Conservation (phyloP, 108 stramenopile species). For the Cyclotella choctawhatcheeana region DNA sequence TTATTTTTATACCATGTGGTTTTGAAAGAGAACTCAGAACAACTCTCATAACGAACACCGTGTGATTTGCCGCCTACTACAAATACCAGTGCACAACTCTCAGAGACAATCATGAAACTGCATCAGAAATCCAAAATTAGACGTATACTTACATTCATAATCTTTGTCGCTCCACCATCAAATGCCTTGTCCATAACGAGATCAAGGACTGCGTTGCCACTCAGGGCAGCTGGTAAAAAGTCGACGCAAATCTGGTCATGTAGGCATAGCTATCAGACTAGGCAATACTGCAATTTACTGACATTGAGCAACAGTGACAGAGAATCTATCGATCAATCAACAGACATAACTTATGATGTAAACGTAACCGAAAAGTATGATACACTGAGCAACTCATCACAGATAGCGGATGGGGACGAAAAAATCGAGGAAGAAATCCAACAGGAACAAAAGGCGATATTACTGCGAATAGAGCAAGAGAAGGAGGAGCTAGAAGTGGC, state of each 20-base stretch:
- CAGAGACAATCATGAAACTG: neutral
- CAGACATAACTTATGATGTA: neutral
- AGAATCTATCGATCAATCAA: neutral
- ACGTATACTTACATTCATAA: neutral
- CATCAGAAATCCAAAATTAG: neutral
- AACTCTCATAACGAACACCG: too few relatives aligned
- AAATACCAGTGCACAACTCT: too few relatives aligned
- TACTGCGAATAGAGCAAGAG: conserved; percentile 37
- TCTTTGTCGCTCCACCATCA: neutral
- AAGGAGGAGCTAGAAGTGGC: conserved; percentile 50
- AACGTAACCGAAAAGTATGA: conserved; percentile 18
- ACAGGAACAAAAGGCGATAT: conserved; percentile 29
- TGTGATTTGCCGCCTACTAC: too few relatives aligned
- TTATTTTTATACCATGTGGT: too few relatives aligned
- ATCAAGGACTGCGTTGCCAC: neutral
- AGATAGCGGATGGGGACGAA: too few relatives aligned
- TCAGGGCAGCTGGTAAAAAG: neutral
- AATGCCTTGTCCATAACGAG: neutral
- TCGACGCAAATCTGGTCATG: neutral
- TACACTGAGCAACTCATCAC: too few relatives aligned
- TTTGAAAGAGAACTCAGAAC: too few relatives aligned
- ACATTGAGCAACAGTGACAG: conserved; percentile 12
- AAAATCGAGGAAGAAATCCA: conserved; percentile 36
- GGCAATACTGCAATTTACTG: neutral
- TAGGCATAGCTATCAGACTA: neutral